These are phyloP conservation scores for Oryza punctata DNA, from an alignment of 176 grass and related monocot species.

Conservation along the genomic window DNA sequence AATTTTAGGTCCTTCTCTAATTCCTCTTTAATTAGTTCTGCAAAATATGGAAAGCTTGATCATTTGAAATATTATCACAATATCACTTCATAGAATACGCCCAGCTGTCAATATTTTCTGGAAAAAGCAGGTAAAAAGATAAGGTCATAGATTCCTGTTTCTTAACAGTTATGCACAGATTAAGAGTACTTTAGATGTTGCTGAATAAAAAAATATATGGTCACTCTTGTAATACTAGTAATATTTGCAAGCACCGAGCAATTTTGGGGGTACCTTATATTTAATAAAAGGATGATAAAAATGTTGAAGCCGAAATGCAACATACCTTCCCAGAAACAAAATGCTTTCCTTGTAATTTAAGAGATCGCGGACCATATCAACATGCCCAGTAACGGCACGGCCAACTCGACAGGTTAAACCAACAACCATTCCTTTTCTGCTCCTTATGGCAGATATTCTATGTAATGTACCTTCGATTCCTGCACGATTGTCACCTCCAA, in stretches of 20 bases:
- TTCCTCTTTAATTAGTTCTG: background rate
- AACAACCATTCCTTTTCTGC: conserved; percentile 92
- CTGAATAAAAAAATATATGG: background rate
- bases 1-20: background rate
- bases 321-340: conserved; percentile 87
- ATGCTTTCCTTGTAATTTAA: conserved; percentile 93
- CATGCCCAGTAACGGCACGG: conserved; percentile 84
- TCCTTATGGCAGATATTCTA: conserved; percentile 98
- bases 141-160: background rate
- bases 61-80: conserved; percentile 11
- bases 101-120: background rate
- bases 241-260: background rate
- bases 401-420: conserved; percentile 96
- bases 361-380: conserved; percentile 93
- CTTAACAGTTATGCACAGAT: background rate
- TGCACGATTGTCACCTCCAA: conserved; percentile 92
- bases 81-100: background rate
- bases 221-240: background rate
- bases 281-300: background rate
- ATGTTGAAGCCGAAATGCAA: conserved; percentile 6
- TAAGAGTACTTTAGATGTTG: background rate
- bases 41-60: background rate
- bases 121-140: background rate
- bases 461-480: conserved; percentile 97
- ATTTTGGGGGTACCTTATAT: background rate